These are phyloP conservation scores for Cystobasidium sp. DNA, from an alignment of 1,284 basidiomycete species.

Conservation along the genomic window DNA sequence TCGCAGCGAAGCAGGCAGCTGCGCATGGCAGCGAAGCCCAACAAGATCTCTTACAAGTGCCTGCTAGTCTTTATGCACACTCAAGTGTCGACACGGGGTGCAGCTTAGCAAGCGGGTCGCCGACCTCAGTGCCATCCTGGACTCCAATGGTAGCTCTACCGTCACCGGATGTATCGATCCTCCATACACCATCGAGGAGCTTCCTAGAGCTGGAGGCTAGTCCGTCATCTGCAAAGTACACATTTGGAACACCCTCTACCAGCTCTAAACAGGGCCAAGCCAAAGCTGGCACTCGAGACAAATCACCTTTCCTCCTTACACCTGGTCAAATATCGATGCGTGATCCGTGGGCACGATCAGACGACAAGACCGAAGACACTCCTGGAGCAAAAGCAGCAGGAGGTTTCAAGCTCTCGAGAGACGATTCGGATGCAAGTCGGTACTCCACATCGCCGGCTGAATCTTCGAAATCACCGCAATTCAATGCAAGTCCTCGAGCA, in stretches of 20 bases:
- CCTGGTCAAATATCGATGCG: constrained; percentile 23
- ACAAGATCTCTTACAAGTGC: background rate
- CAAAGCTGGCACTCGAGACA: background rate
- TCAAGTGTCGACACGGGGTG: background rate
- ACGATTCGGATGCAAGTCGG: background rate
- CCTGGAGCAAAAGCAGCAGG: background rate
- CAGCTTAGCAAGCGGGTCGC: background rate
- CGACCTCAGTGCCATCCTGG: constrained; percentile 4
- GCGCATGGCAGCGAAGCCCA: background rate
- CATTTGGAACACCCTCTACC: background rate
- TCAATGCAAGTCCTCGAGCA: background rate
- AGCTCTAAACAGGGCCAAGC: background rate
- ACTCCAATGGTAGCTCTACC: constrained; percentile 21
- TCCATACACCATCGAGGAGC: background rate
- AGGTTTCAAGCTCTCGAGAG: background rate
- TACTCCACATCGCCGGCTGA: background rate
- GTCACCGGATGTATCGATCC: constrained; percentile 14
- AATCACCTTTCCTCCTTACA: background rate
- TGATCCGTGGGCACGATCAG: constrained; percentile 8
- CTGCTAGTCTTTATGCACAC: background rate
- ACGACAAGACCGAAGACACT: background rate
- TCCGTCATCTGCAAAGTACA: background rate
- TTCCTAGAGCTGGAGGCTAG: background rate
- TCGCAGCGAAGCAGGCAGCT: background rate
- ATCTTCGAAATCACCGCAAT: background rate